A percentile compares a stretch with the other conserved stretches of the same genome.
These are phyloP conservation scores for Kwoniella dendrophila DNA, from an alignment of 768 basidiomycete genomes.

Conservation along the genomic window DNA sequence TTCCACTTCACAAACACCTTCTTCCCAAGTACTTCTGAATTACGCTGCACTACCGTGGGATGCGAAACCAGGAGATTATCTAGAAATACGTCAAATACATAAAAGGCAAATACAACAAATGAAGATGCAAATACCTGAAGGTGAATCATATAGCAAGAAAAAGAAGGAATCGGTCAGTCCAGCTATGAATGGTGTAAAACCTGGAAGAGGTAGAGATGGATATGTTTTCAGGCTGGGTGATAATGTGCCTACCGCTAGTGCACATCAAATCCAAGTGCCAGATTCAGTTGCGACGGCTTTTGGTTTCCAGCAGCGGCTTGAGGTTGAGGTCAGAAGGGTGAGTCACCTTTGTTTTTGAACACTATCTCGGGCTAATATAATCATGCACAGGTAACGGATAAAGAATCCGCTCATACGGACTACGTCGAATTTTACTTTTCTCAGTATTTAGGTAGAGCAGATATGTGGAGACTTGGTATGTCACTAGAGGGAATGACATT, in stretches of 20 bases:
- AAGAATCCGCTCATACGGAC: constrained; percentile 55
- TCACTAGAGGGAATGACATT: constrained; percentile 78
- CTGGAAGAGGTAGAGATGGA: constrained; percentile 39
- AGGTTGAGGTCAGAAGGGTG: constrained; percentile 41
- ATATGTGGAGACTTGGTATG: constrained; percentile 93
- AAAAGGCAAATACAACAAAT: constrained; percentile 3
- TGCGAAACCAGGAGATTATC: constrained; percentile 43
- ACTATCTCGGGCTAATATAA: not conserved
- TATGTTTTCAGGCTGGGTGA: constrained; percentile 45
- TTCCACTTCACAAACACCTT: constrained; percentile 12
- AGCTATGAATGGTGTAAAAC: constrained; percentile 34
- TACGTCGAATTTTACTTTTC: constrained; percentile 84
- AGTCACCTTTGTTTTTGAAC: constrained; percentile 18
- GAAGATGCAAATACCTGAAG: constrained; percentile 56
- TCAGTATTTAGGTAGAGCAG: constrained; percentile 90
- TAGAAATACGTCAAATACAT: constrained; percentile 41
- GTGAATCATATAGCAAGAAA: constrained; percentile 54
- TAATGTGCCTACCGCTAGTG: constrained; percentile 36
- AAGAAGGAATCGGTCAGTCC: constrained; percentile 60
- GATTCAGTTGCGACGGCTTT: constrained; percentile 47
- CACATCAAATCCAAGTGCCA: constrained; percentile 46
- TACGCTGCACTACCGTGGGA: constrained; percentile 39
- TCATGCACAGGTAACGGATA: constrained; percentile 60
- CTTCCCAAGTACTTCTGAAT: constrained; percentile 32
- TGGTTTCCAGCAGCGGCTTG: constrained; percentile 39